These are phyloP conservation scores for Metschnikowia lunata DNA, from an alignment of 805 yeast genomes.

Conservation along the genomic window DNA sequence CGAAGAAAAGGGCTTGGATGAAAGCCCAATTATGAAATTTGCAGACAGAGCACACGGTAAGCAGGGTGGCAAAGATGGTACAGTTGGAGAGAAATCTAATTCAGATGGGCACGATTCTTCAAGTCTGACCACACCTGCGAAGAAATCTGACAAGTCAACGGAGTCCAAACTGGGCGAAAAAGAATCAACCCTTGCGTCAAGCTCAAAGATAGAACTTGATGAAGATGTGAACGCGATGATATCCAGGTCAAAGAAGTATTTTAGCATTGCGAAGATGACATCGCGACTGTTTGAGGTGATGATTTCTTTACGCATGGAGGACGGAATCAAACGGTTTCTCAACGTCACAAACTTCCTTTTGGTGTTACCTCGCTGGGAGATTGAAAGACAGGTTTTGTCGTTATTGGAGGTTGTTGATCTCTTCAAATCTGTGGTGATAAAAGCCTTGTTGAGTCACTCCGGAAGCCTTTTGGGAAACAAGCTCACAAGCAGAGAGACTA, in stretches of 20 bases:
- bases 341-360: constrained; percentile 36
- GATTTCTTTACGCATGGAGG: constrained; percentile 33
- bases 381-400: constrained; percentile 30
- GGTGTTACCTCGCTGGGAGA: constrained; percentile 30
- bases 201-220: constrained; percentile 5
- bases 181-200: constrained; percentile 4
- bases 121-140: not conserved
- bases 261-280: constrained; percentile 57
- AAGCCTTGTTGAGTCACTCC: constrained; percentile 30
- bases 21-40: constrained; percentile 13
- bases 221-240: constrained; percentile 55
- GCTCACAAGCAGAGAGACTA: constrained; percentile 14
- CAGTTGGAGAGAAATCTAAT: constrained; percentile 5
- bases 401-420: constrained; percentile 32
- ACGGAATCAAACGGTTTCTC: constrained; percentile 32
- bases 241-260: constrained; percentile 64
- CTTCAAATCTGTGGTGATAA: constrained; percentile 29
- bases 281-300: constrained; percentile 22
- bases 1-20: constrained; percentile 7
- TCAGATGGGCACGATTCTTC: not conserved
- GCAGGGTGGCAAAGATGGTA: constrained; percentile 7
- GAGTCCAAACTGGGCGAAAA: constrained; percentile 3
- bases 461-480: constrained; percentile 36
- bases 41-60: constrained; percentile 8
- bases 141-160: not conserved